phyloP scores from a whole-genome alignment of 352 stramenopile genomes.

The Pythium phragmiticola region DNA sequence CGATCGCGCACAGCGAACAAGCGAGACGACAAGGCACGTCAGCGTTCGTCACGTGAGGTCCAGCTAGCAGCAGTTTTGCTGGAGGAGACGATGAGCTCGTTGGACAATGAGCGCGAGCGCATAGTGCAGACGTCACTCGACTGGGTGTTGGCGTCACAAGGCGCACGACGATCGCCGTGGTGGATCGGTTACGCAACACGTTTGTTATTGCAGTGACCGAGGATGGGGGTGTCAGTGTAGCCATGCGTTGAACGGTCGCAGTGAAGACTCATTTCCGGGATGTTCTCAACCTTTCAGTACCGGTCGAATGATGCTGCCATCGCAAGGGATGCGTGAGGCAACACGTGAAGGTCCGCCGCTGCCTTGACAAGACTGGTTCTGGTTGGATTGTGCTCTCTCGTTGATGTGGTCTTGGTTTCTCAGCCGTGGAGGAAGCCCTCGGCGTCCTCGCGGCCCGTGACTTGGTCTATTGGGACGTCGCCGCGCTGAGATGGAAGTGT shows the following conservation, averaged over 20 bases:
- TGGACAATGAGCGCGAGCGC: too few relatives aligned
- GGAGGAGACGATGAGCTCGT: too few relatives aligned
- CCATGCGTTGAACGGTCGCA: too few relatives aligned
- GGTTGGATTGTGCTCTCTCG: neutral
- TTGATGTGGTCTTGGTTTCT: neutral
- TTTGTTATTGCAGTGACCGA: too few relatives aligned
- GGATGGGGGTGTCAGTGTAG: too few relatives aligned
- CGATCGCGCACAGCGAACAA: slow-evolving; percentile 21
- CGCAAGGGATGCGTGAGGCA: neutral
- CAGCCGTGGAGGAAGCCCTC: slow-evolving; percentile 56
- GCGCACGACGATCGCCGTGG: too few relatives aligned
- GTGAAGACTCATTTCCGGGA: too few relatives aligned
- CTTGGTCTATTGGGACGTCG: slow-evolving; percentile 50
- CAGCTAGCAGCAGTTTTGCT: too few relatives aligned
- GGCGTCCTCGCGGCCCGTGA: slow-evolving; percentile 44
- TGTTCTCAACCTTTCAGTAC: too few relatives aligned
- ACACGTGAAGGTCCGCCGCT: neutral
- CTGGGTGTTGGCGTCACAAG: too few relatives aligned
- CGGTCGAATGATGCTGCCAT: neutral
- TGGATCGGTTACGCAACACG: too few relatives aligned
- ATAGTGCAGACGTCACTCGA: too few relatives aligned
- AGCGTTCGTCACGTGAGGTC: slow-evolving; percentile 1
- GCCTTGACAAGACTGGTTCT: neutral
- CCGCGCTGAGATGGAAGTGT: slow-evolving; percentile 38
- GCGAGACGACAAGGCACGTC: slow-evolving; percentile 11